Conservation (phyloP, 768 basidiomycete genomes). For the Rubroboletus satanas region DNA sequence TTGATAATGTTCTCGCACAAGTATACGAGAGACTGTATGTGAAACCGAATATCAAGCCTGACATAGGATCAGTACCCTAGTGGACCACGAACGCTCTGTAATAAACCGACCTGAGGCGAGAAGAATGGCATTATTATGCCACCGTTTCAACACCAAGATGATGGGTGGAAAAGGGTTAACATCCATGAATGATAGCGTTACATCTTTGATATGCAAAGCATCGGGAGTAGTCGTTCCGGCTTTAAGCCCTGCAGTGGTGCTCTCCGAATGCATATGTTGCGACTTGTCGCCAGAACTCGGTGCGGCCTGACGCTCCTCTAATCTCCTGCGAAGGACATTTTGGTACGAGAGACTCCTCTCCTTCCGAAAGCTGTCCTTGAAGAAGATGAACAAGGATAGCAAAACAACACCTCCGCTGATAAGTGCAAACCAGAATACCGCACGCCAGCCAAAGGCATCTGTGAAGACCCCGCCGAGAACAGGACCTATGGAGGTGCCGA, state of each 20-base stretch:
- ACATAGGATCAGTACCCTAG: neutral
- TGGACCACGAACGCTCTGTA: neutral
- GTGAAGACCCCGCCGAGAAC: constrained; percentile 69
- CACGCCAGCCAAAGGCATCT: constrained; percentile 70
- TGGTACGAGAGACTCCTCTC: constrained; percentile 83
- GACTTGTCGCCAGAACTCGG: constrained; percentile 2
- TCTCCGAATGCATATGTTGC: constrained; percentile 1
- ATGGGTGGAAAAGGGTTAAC: constrained; percentile 71
- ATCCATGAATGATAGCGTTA: constrained; percentile 60
- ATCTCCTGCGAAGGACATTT: constrained; percentile 48
- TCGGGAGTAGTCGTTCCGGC: neutral
- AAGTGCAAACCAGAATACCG: constrained; percentile 79
- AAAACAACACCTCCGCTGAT: constrained; percentile 54
- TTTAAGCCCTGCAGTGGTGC: neutral
- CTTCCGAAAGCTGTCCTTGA: constrained; percentile 78
- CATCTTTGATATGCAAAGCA: constrained; percentile 21
- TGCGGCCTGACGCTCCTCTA: constrained; percentile 22
- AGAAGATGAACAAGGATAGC: constrained; percentile 57
- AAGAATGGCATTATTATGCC: constrained; percentile 66
- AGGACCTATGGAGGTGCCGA: constrained; percentile 66
- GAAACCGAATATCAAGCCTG: constrained; percentile 72
- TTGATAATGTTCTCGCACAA: constrained; percentile 63
- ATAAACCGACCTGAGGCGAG: constrained; percentile 21
- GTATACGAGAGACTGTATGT: constrained; percentile 72
- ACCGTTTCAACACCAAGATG: constrained; percentile 49